These are phyloP conservation scores for Beta vulgaris DNA, from an alignment of 148 eudicot genomes.

Conservation along the genomic window DNA sequence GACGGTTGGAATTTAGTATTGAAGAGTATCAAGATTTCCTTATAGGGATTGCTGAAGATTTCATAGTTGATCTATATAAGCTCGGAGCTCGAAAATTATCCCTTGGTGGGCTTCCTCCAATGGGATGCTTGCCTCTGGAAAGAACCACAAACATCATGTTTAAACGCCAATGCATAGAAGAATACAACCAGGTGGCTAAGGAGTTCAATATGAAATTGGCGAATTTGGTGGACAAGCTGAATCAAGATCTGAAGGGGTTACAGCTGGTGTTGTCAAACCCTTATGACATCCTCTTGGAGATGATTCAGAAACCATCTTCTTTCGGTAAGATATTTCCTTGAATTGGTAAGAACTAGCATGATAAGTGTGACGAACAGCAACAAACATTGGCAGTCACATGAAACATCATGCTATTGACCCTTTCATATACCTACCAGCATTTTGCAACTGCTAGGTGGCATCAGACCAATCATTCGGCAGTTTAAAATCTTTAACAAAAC, in stretches of 20 bases:
- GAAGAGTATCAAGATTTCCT: conserved; percentile 44
- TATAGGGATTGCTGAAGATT: conserved; percentile 33
- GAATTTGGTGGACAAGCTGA: conserved; percentile 39
- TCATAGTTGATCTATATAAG: conserved; percentile 32
- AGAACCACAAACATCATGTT: conserved; percentile 33
- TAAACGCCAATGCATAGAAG: conserved; percentile 38
- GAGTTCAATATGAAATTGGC: conserved; percentile 52
- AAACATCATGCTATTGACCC: conserved; percentile 10
- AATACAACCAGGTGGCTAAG: conserved; percentile 54
- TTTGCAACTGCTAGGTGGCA: conserved; percentile 15
- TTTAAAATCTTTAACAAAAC: neutral
- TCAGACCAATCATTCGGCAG: neutral
- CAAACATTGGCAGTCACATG: conserved; percentile 25
- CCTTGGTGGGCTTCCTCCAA: conserved; percentile 39
- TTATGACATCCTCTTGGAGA: conserved; percentile 42
- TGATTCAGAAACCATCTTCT: conserved; percentile 47
- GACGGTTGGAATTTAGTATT: conserved; percentile 32
- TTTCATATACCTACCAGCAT: neutral
- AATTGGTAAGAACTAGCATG: conserved; percentile 13
- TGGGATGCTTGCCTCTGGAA: conserved; percentile 43
- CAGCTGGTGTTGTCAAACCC: conserved; percentile 56
- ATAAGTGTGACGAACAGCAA: conserved; percentile 20
- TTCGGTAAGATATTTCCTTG: conserved; percentile 46
- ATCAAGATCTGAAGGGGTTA: conserved; percentile 41
- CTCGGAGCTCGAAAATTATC: conserved; percentile 49